These are phyloP conservation scores for Astrothelium macrocarpum DNA, from an alignment of 495 filamentous ascomycete genomes.

Conservation along the genomic window DNA sequence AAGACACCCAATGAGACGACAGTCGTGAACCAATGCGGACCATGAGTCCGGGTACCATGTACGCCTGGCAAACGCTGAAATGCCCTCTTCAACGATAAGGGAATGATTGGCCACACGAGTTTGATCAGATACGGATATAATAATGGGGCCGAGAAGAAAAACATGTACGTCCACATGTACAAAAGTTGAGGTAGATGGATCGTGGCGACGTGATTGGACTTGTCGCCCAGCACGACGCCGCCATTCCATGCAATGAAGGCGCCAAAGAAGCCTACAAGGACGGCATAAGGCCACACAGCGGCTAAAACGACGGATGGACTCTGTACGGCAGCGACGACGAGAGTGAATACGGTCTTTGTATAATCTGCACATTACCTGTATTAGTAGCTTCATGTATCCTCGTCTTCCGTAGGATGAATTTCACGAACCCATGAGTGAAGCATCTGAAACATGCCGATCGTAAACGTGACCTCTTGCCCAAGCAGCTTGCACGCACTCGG, in stretches of 20 bases:
- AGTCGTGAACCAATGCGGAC: slow-evolving; percentile 27
- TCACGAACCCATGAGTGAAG: slow-evolving; percentile 37
- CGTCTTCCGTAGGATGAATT: slow-evolving; percentile 4
- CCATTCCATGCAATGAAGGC: slow-evolving; percentile 78
- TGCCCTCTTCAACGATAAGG: neutral
- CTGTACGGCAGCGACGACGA: slow-evolving; percentile 45
- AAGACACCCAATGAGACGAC: slow-evolving; percentile 23
- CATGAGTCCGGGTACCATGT: slow-evolving; percentile 27
- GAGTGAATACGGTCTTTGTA: slow-evolving; percentile 48
- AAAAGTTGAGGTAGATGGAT: slow-evolving; percentile 88
- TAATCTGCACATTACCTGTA: slow-evolving; percentile 50
- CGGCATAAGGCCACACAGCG: slow-evolving; percentile 55
- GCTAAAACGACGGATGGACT: slow-evolving; percentile 42
- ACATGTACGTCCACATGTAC: slow-evolving; percentile 82
- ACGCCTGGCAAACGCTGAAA: slow-evolving; percentile 13
- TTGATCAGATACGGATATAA: slow-evolving; percentile 42
- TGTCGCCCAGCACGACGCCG: slow-evolving; percentile 88
- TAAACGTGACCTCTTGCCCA: slow-evolving; percentile 41
- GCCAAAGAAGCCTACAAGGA: slow-evolving; percentile 58
- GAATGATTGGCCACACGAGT: neutral
- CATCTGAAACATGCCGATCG: slow-evolving; percentile 43
- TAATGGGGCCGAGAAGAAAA: slow-evolving; percentile 82
- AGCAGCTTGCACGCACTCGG: slow-evolving; percentile 11
- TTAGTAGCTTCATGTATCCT: slow-evolving; percentile 27
- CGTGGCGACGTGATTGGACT: slow-evolving; percentile 82